Base-by-base conservation (phyloP, 768 basidiomycete species). In the Postia placenta region DNA sequence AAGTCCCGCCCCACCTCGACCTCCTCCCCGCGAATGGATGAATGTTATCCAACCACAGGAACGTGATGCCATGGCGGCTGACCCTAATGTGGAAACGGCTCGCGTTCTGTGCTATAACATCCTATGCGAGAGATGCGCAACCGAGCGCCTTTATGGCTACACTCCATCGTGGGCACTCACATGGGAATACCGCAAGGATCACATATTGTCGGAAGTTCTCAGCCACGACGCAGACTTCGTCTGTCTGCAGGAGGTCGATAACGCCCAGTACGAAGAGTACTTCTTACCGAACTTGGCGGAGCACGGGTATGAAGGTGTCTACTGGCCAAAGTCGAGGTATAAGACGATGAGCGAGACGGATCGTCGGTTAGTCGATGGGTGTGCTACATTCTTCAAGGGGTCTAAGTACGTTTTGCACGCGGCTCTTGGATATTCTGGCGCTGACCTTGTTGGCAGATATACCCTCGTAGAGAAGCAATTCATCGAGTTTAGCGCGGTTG, bases 161-260 rank as follows among this genome's bases (percentile, higher is more conserved):
- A 98, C 96, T 0, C 96, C 96, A 1, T 76, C 83, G 1, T 98
- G 96, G 95, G 96, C 96, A 0, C 73, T 99, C 33, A 73, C 80
- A n/a, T 99, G 96, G 96, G 81, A 86, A 39, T 97, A 93, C 62
- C 80, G 96, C 51, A 92, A 89, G 67, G 87, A 90, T 46, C 70
- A 87, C 50, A 92, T 99, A 55, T 63, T 96, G 56, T 77, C 82
- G 28, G 94, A 99, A 69, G 73, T 97, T 42, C 74, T 84, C 65
- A 78, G 79, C 56, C 82, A 87, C 55, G 78, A 87, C 35, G 78
- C 89, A 47, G 96, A 99, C 67, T 85, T 99, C 57, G 64, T 98
- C 45, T 98, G 96, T 64, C 67, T 99, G 51, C 95, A 98, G 64
- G 96, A 99, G 69, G 89, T 97, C 54, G 94, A 95, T 60, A 87